Conservation (phyloP, 371 early-diverging fungal genomes). For the Chytridiales sp. region DNA sequence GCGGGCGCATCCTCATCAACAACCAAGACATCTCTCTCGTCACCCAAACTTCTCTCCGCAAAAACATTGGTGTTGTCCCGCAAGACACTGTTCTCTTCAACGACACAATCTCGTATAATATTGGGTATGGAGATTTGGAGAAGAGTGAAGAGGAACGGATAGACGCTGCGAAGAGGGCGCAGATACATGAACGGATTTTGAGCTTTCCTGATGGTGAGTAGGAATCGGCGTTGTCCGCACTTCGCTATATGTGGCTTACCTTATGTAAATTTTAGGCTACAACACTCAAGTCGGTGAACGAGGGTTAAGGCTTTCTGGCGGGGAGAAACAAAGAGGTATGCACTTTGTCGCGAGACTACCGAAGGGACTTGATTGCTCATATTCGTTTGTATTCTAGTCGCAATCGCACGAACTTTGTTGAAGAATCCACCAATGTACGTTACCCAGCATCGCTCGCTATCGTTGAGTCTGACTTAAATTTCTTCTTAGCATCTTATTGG, state of each 20-base stretch:
- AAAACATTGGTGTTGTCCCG: constrained; percentile 56
- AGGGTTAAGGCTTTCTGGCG: constrained; percentile 82
- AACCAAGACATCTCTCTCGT: constrained; percentile 75
- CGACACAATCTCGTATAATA: constrained; percentile 45
- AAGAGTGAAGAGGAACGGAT: constrained; percentile 63
- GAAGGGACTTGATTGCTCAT: too few relatives aligned
- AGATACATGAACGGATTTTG: constrained; percentile 51
- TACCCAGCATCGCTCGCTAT: constrained; percentile 12
- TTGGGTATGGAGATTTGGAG: constrained; percentile 41
- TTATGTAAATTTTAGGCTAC: constrained; percentile 57
- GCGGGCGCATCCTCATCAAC: constrained; percentile 85
- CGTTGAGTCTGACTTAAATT: neutral
- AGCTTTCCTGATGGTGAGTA: constrained; percentile 40
- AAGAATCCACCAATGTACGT: constrained; percentile 57
- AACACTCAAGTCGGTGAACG: constrained; percentile 93
- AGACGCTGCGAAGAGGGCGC: constrained; percentile 78
- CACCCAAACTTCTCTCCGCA: constrained; percentile 50
- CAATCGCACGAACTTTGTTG: constrained; percentile 79
- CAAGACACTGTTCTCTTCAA: constrained; percentile 52
- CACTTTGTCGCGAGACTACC: too few relatives aligned
- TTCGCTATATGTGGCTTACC: neutral
- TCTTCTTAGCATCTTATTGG: constrained; percentile 54
- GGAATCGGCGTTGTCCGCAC: neutral
- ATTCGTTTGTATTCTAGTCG: too few relatives aligned
- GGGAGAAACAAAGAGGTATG: constrained; percentile 97